Conservation (phyloP, 768 basidiomycete species). For the Hygrocybe punicea region DNA sequence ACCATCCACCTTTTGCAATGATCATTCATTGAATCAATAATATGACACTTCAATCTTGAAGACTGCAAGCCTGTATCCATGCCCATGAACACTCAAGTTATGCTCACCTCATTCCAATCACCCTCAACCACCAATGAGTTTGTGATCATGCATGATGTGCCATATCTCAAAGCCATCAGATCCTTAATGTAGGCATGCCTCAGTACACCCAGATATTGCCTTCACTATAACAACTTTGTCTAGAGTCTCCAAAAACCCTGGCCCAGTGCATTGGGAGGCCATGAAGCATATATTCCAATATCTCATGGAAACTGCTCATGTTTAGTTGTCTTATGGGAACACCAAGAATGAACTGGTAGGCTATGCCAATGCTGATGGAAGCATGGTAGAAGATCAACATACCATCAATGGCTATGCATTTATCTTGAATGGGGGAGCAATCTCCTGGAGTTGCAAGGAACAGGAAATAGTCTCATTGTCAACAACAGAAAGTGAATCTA, state of each 20-base stretch:
- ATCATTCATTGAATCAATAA: constrained; percentile 30
- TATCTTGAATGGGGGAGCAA: constrained; percentile 30
- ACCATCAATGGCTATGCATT: constrained; percentile 35
- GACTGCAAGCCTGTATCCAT: constrained; percentile 25
- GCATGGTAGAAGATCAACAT: constrained; percentile 18
- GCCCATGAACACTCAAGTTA: constrained; percentile 24
- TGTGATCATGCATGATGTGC: constrained; percentile 11
- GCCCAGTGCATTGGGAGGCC: constrained; percentile 21
- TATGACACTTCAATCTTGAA: constrained; percentile 23
- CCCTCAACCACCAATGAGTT: constrained; percentile 15
- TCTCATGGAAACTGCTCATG: constrained; percentile 12
- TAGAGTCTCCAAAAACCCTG: constrained; percentile 30
- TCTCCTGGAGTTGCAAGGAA: too few relatives aligned
- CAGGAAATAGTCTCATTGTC: constrained; percentile 20
- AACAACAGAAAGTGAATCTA: constrained; percentile 14
- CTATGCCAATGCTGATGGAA: constrained; percentile 29
- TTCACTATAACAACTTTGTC: constrained; percentile 22
- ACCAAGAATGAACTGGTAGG: neutral
- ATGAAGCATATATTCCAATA: constrained; percentile 18
- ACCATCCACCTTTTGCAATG: constrained; percentile 27
- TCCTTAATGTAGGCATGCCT: too few relatives aligned
- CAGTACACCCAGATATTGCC: constrained; percentile 27
- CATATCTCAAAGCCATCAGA: constrained; percentile 20
- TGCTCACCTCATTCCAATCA: constrained; percentile 15
- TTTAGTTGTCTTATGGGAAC: constrained; percentile 11